Base-by-base conservation (phyloP, 306 rosid species). In the Inga laurina region DNA sequence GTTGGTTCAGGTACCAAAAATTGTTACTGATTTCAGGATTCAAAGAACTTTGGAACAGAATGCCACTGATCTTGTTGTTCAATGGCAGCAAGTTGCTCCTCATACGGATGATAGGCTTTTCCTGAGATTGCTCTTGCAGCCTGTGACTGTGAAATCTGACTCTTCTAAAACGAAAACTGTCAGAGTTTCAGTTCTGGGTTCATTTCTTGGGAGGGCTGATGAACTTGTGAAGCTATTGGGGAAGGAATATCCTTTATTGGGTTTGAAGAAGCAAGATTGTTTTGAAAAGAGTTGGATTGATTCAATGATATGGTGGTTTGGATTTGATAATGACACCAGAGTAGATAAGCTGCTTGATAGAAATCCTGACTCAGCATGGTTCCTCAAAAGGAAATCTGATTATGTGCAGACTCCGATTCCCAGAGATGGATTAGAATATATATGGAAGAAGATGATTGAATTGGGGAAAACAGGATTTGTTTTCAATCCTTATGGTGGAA, bases 71-170 rank as follows among this genome's bases (percentile, higher is more conserved):
- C 75, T 87, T n/a, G 86, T 87, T 44, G 72, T 82, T 8, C 84
- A 85, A 59, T 84, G 90, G 90, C 90, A 87, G 41, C 75, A 84
- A 11, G 90, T 87, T 81, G 90, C 90, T 4, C 90, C 90, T 0
- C 69, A 11, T 0, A 85, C 75, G 0, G 90, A 87, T 56, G 30
- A 76, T 0, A 87, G 88, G 44, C 81, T 87, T 35, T 87, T 84
- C 75, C 56, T 87, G 81, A 84, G 88, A 70, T 74, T 87, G 7
- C 72, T 87, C 0, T 27, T 87, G 66, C 90, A 87, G 81, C 90
- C 90, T 10, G 73, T 71, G 5, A 84, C 49, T 39, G 61, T 43
- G 54, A 71, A 71, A 34, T 34, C 45, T 3, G 45, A 35, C 44
- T 66, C 72, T 7, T 66, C 22, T 15, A 3, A n/a, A 2, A 30